Evolutionary conservation across 106 monocot species (phyloP).

Genomic region (Dioscorea dumetorum): DNA sequence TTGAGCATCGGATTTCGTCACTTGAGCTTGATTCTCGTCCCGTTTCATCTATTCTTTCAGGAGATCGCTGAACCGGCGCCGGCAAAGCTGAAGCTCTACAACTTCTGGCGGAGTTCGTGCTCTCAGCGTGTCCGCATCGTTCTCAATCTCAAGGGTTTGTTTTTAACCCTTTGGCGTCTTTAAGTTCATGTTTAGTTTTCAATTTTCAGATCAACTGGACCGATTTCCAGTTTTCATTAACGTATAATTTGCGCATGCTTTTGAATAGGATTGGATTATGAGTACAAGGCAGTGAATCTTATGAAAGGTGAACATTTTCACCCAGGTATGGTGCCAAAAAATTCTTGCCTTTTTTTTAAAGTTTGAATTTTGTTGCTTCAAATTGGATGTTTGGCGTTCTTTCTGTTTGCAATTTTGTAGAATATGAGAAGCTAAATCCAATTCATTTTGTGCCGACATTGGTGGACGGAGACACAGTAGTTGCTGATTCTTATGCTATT

Average conservation of each 20-base stretch:
- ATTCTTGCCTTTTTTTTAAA: neutral
- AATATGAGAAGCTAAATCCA: slow-evolving; percentile 36
- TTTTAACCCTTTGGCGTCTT: neutral
- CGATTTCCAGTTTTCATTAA: neutral
- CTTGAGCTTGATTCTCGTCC: too few species aligned
- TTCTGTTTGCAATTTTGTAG: neutral
- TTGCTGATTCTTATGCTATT: slow-evolving; percentile 30
- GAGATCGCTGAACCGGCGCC: neutral
- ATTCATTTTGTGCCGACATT: slow-evolving; percentile 31
- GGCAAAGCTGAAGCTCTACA: slow-evolving; percentile 33
- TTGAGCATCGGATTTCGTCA: too few species aligned
- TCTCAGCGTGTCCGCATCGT: slow-evolving; percentile 36
- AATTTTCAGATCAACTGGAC: neutral
- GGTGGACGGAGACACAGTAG: slow-evolving; percentile 25
- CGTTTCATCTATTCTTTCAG: neutral
- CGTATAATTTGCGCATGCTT: neutral
- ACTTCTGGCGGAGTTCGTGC: slow-evolving; percentile 43
- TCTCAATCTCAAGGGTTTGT: slow-evolving; percentile 27
- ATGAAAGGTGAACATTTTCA: slow-evolving; percentile 25
- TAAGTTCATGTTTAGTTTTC: neutral
- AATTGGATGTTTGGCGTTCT: neutral
- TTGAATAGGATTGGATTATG: slow-evolving; percentile 32
- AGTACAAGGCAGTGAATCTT: slow-evolving; percentile 43
- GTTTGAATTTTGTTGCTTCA: neutral
- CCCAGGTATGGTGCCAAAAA: slow-evolving; percentile 15